phyloP scores from a whole-genome alignment of 306 rosid species.

The Malus domestica region ASM211411v1 NC_041790.1:27999501-28000000 shows the following conservation, averaged over 20 bases:
- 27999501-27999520: too few relatives aligned
- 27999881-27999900: neutral
- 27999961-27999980: too few relatives aligned
- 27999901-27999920: neutral
- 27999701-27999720: neutral
- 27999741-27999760: neutral
- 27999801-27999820: neutral
- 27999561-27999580: neutral
- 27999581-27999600: too few relatives aligned
- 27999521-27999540: neutral
- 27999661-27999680: too few relatives aligned
- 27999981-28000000: too few relatives aligned
- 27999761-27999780: neutral
- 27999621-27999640: neutral
- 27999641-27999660: too few relatives aligned
- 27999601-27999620: neutral
- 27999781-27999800: neutral
- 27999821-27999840: neutral
- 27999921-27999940: neutral
- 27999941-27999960: neutral
- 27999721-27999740: neutral
- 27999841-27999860: neutral
- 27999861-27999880: neutral
- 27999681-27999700: too few relatives aligned
- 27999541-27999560: neutral